Base-by-base conservation (phyloP, 306 rosid genomes). In the Acacia crassicarpa region DNA sequence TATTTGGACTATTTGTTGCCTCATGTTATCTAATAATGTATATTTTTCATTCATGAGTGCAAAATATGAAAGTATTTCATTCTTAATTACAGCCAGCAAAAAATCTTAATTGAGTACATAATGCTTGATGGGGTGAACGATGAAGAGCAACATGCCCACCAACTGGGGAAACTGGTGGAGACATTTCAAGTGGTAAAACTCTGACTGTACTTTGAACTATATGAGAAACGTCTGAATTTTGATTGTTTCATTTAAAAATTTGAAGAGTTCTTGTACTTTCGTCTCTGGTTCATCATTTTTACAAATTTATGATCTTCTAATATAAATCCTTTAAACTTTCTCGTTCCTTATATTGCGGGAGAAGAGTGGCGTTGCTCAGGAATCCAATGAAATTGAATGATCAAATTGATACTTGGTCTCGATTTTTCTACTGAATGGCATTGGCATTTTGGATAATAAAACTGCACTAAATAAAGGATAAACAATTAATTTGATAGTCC, bases 91-190 rank as follows among this genome's bases (percentile, higher is more conserved):
- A 93, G 99, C 87, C 86, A 85, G 89, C 97, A 93, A 83, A 95
- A 92, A 77, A 93, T 95, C 83, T 86, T 95, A n/a, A 93, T 95
- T 0, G 99, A 95, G 88, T 95, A 95, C 91, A 95, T 93, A 83
- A 95, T 95, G 99, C 98, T 95, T 72, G 97, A 93, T 79, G 97
- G 89, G 85, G 94, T 93, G 84, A 95, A 95, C 75, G 99, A 95
- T 84, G 98, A 88, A 79, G 99, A 92, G 87, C 87, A 91, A 61
- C 96, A 93, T 51, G 98, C 96, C 79, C 98, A 93, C 89, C 98
- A 74, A 85, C 92, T 95, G 61, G 97, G 93, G 56, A 91, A 93
- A 71, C 89, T 93, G 90, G 75, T 93, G 27, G 93, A 91, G 77
- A 92, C 93, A 49, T 89, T 95, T 85, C 83, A 92, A 92, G 99